Evolutionary conservation across 2,329 filamentous ascomycete genomes (phyloP).

Genomic region (Fusarium nematophilum): DNA sequence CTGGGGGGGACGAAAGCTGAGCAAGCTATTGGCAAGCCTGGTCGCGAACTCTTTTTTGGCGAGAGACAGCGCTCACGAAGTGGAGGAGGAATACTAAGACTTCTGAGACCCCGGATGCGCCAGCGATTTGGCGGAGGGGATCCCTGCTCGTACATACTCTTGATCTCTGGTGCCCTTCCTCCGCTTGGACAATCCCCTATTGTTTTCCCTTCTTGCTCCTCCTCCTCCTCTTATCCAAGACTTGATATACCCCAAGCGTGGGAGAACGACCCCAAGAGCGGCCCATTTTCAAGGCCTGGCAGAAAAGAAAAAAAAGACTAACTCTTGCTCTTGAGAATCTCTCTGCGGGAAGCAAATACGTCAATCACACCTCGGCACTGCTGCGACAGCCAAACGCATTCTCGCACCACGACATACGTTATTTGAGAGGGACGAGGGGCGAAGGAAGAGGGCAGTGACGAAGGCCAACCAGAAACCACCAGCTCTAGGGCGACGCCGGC

Average conservation of each 20-base stretch:
- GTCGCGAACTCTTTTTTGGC: constrained; percentile 22
- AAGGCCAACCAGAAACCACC: not conserved
- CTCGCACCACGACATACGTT: constrained; percentile 3
- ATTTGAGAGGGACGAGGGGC: not conserved
- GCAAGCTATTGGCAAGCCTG: constrained; percentile 22
- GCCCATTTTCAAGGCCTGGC: constrained; percentile 29
- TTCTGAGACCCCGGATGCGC: constrained; percentile 1
- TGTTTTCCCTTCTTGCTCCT: not conserved
- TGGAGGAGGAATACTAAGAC: not conserved
- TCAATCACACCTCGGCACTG: constrained; percentile 9
- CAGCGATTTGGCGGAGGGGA: not conserved
- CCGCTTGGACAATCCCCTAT: constrained; percentile 9
- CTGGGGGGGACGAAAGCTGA: not conserved
- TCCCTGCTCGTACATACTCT: constrained; percentile 24
- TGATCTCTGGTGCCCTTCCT: constrained; percentile 2
- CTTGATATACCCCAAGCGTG: constrained; percentile 16
- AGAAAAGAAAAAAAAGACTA: constrained; percentile 2
- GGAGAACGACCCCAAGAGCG: constrained; percentile 23
- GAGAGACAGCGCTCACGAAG: constrained; percentile 8
- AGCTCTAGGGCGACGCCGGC: constrained; percentile 25
- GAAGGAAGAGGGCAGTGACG: not conserved
- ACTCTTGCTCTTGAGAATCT: constrained; percentile 21
- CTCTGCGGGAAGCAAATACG: not conserved
- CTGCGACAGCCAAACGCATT: constrained; percentile 3
- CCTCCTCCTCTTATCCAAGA: constrained; percentile 1